A percentile compares a stretch with the other conserved stretches of the same genome.
phyloP scores from a whole-genome alignment of 768 basidiomycete species.

The Lenzites betulinus region DNA sequence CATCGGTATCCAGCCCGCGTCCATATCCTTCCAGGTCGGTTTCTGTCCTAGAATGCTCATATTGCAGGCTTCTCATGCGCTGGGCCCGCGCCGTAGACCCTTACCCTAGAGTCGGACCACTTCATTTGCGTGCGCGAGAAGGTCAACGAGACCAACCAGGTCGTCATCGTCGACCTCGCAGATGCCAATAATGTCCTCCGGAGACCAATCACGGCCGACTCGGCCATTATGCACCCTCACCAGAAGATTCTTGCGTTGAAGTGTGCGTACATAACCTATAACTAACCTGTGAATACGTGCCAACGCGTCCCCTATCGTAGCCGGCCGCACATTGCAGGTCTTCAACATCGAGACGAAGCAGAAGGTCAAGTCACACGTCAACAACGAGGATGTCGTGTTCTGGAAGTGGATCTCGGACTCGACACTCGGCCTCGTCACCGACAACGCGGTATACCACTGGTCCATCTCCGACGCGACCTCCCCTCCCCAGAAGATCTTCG shows the following conservation, averaged over 20 bases:
- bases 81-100: constrained; percentile 50
- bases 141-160: constrained; percentile 92
- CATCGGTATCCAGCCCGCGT: constrained; percentile 92
- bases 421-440: constrained; percentile 94
- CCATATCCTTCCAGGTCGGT: constrained; percentile 92
- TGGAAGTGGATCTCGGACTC: constrained; percentile 98
- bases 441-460: constrained; percentile 93
- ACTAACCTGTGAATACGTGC: background rate
- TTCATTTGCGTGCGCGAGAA: constrained; percentile 98
- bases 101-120: constrained; percentile 96
- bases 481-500: constrained; percentile 89
- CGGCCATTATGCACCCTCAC: constrained; percentile 96
- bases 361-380: constrained; percentile 95
- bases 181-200: constrained; percentile 98
- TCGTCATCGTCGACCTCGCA: constrained; percentile 97
- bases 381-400: constrained; percentile 92
- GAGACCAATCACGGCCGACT: constrained; percentile 96
- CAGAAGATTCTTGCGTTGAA: constrained; percentile 97
- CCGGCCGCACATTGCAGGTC: constrained; percentile 91
- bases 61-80: background rate
- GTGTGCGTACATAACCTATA: constrained; percentile 47
- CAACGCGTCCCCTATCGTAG: constrained; percentile 42
- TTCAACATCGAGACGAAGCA: constrained; percentile 98
- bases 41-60: constrained; percentile 31
- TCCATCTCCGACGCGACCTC: constrained; percentile 72